phyloP scores from a whole-genome alignment of 2,329 filamentous ascomycete species.

The Incumbomyces delicatus region DNA sequence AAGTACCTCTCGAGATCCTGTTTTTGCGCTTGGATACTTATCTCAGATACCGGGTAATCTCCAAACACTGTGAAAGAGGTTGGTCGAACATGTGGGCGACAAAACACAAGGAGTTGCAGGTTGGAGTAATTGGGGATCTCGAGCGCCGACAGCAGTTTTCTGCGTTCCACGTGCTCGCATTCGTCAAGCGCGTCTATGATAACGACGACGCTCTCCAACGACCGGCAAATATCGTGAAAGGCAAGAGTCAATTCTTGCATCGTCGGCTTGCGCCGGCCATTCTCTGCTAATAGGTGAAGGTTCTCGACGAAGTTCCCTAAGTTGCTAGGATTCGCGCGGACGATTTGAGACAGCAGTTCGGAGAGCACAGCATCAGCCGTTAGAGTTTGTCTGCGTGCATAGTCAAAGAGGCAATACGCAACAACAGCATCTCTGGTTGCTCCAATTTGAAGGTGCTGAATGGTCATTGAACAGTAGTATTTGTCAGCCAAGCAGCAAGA shows the following conservation, averaged over 20 bases:
- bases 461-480: conserved; percentile 1
- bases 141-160: background rate
- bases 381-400: background rate
- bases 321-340: background rate
- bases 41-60: background rate
- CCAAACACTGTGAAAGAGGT: background rate
- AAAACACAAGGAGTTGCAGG: background rate
- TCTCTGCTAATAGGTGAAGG: background rate
- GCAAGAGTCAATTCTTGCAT: background rate
- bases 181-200: background rate
- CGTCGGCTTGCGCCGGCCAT: background rate
- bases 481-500: background rate
- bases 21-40: background rate
- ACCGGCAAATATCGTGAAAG: background rate
- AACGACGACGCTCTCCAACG: background rate
- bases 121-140: background rate
- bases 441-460: background rate
- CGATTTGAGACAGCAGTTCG: background rate
- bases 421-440: background rate
- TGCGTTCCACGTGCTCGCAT: background rate
- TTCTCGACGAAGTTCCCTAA: background rate
- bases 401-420: conserved; percentile 1
- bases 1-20: background rate
- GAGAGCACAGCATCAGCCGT: background rate
- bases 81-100: background rate